phyloP scores from a whole-genome alignment of 2,329 filamentous ascomycete species.

The Paecilomyces fulvus region DNA sequence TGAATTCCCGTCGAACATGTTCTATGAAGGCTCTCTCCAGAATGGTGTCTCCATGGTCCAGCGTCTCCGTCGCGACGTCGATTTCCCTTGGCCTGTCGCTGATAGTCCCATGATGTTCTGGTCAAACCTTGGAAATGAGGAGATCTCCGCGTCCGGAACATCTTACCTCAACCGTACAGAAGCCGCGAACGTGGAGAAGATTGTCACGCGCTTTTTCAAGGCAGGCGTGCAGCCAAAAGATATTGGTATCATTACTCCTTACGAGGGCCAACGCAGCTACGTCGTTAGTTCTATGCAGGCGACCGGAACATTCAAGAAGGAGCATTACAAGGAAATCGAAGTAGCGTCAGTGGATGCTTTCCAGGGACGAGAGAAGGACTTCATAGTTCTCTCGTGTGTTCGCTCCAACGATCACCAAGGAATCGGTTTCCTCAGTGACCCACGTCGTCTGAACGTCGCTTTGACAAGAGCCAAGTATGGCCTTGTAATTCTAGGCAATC shows the following conservation, averaged over 20 bases:
- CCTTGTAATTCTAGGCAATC: conserved; percentile 91
- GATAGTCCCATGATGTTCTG: conserved; percentile 99
- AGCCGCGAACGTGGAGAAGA: conserved; percentile 95
- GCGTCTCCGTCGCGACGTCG: conserved; percentile 81
- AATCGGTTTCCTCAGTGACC: conserved; percentile 97
- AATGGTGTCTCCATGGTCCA: conserved; percentile 90
- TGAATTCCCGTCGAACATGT: conserved; percentile 98
- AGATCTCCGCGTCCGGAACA: conserved; percentile 94
- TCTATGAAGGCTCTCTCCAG: conserved; percentile 94
- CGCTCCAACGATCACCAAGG: conserved; percentile 98
- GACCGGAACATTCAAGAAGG: conserved; percentile 94
- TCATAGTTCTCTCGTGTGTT: conserved; percentile 95
- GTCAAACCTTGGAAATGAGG: conserved; percentile 95
- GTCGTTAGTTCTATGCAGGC: conserved; percentile 99
- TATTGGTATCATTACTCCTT: conserved; percentile 97
- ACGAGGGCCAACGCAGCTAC: conserved; percentile 96
- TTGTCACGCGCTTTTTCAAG: conserved; percentile 97
- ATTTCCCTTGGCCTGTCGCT: conserved; percentile 93
- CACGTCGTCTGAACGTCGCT: conserved; percentile 92
- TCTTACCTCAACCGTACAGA: conserved; percentile 98
- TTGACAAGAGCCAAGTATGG: conserved; percentile 96
- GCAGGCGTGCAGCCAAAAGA: conserved; percentile 88
- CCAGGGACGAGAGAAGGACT: conserved; percentile 98
- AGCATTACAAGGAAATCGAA: conserved; percentile 96
- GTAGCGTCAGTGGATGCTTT: conserved; percentile 98